A percentile compares a stretch with the other conserved stretches of the same genome.
phyloP scores from a whole-genome alignment of 345 rosid genomes.

The Lenwebbia sp. region DNA sequence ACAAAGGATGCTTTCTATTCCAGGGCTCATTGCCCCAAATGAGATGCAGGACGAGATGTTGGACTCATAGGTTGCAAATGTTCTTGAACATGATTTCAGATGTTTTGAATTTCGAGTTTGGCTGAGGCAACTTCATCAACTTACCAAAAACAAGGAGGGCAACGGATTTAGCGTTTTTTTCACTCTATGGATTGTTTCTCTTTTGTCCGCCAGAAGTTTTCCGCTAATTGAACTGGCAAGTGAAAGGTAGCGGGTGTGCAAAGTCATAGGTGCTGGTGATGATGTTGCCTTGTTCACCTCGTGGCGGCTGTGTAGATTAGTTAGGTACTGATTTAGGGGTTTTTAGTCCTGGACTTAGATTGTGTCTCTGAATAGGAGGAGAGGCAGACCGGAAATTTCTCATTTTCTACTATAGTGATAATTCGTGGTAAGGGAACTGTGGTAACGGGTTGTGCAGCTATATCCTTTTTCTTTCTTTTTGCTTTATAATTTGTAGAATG shows the following conservation, averaged over 20 bases:
- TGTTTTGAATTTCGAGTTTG: neutral
- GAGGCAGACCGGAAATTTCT: neutral
- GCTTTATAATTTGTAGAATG: neutral
- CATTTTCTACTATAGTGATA: neutral
- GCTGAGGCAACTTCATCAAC: neutral
- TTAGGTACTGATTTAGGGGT: slow-evolving; percentile 37
- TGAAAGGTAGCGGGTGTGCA: slow-evolving; percentile 1
- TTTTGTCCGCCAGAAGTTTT: neutral
- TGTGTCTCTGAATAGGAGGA: neutral
- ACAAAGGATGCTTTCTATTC: slow-evolving; percentile 65
- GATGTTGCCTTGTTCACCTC: neutral
- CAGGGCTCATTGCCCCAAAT: slow-evolving; percentile 67
- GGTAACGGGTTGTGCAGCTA: neutral
- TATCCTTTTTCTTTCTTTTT: neutral
- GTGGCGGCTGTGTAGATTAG: slow-evolving; percentile 31
- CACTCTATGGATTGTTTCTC: slow-evolving; percentile 3
- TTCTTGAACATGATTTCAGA: slow-evolving; percentile 15
- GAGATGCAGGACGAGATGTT: slow-evolving; percentile 78
- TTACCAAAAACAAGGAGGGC: slow-evolving; percentile 4
- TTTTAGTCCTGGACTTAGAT: slow-evolving; percentile 2
- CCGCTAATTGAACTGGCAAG: slow-evolving; percentile 7
- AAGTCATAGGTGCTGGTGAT: slow-evolving; percentile 9
- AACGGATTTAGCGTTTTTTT: slow-evolving; percentile 18
- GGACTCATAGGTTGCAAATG: slow-evolving; percentile 37
- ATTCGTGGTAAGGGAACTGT: neutral